Base-by-base conservation (phyloP, 352 stramenopile species). In the Phytophthora colocasiae region DNA sequence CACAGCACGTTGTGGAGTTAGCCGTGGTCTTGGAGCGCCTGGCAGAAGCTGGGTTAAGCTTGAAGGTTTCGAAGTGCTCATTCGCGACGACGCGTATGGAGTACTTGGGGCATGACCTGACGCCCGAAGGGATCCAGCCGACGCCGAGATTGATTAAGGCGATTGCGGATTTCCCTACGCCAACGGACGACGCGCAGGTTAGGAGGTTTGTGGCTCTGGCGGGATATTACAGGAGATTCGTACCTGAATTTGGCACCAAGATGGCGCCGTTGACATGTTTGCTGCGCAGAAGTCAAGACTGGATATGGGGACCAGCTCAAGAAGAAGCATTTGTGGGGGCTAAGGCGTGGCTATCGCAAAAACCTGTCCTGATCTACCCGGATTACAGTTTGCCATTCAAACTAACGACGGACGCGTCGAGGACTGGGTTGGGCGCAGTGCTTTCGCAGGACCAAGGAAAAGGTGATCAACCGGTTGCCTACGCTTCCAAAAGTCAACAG, bases 321-420 rank as follows among this genome's bases (percentile, higher is more conserved):
- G 27, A 71, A 4, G n/a, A 19, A 2, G 63, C 62, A 1, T 74
- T 75, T 36, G 47, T 62, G 3, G 54, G 27, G 63, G 46, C 71
- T 1, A 76, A 64, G 43, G 46, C 9, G 14, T 46, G 38, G n/a
- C 17, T 64, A 19, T 46, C 34, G 1, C 40, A 27, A 6, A 58
- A 64, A 27, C 46, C 46, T 4, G 57, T 57, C 3, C 6, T 64
- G 1, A 32, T 52, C 1, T 72, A 73, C 15, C 66, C 64, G 19
- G 65, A 81, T 31, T 76, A 73, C 47, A 45, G 17, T 3, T 40
- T 63, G 36, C 61, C 61, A 0, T 82, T 82, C 29, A 63, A 75
- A n/a, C 19, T 74, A 31, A 63, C 51, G 1, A 72, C 61, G 3
- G 73, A 81, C 34, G 73, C 65, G 0, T 76, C 58, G 3, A 46